phyloP scores from a whole-genome alignment of 2,329 filamentous ascomycete species.

The Ophiostoma ulmi region DNA sequence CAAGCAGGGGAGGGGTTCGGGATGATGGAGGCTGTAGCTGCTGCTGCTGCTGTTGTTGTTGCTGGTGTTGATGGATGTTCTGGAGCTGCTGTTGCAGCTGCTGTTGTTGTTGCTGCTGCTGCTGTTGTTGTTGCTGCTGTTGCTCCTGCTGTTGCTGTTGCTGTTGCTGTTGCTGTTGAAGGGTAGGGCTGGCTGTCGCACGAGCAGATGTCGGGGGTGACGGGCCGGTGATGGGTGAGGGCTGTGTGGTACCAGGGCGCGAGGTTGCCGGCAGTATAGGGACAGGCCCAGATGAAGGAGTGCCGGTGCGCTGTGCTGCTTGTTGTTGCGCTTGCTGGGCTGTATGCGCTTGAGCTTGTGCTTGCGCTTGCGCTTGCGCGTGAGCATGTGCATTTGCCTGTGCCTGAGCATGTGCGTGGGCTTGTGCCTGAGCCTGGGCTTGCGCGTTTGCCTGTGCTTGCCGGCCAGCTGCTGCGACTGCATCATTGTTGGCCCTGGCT shows the following conservation, averaged over 20 bases:
- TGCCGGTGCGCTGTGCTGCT: constrained; percentile 9
- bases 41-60: constrained; percentile 7
- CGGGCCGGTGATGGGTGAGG: not conserved
- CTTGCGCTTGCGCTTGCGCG: not conserved
- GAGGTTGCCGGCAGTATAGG: constrained; percentile 18
- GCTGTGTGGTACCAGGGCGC: not conserved
- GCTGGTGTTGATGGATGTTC: not conserved
- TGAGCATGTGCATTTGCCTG: not conserved
- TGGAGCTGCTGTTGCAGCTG: constrained; percentile 12
- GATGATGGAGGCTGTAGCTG: not conserved
- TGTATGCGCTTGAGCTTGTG: constrained; percentile 1
- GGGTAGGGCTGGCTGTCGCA: constrained; percentile 1
- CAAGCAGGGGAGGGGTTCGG: constrained; percentile 3
- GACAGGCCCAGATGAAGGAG: constrained; percentile 8
- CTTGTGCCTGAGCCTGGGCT: not conserved
- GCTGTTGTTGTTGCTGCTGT: constrained; percentile 4
- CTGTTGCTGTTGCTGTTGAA: constrained; percentile 12
- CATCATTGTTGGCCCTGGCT: constrained; percentile 1
- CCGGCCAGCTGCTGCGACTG: constrained; percentile 17
- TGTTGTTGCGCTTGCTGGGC: constrained; percentile 7
- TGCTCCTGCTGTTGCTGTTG: constrained; percentile 9
- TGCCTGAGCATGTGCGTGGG: not conserved
- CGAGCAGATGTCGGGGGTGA: not conserved
- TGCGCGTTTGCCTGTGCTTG: not conserved
- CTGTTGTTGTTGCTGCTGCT: constrained; percentile 14